Conservation (phyloP, 1,139 yeast genomes). For the Saccharomyces hybrid region DNA sequence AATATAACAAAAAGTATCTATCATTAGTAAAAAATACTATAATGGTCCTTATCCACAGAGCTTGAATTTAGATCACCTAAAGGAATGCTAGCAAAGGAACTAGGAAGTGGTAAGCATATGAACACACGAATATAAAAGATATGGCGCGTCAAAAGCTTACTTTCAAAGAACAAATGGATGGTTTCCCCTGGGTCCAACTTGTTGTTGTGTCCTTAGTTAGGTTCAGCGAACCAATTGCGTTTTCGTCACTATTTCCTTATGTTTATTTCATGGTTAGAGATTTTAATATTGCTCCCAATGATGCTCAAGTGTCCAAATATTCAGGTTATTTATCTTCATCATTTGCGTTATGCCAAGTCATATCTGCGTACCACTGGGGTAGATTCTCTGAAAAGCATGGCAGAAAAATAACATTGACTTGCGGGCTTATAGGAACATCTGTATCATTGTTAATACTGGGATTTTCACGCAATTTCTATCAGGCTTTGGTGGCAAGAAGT, state of each 20-base stretch:
- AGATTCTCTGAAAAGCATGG: conserved; percentile 47
- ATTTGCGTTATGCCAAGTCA: conserved; percentile 47
- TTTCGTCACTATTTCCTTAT: conserved; percentile 58
- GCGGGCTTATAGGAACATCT: conserved; percentile 47
- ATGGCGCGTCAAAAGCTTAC: conserved; percentile 15
- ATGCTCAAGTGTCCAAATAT: conserved; percentile 47
- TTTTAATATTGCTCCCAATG: conserved; percentile 45
- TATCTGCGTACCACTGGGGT: conserved; percentile 57
- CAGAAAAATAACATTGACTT: conserved; percentile 46
- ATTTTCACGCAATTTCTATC: conserved; percentile 41
- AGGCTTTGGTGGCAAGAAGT: conserved; percentile 46
- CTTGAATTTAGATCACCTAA: not conserved
- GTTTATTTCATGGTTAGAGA: conserved; percentile 57
- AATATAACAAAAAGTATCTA: not conserved
- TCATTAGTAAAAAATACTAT: not conserved
- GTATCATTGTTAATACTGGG: conserved; percentile 46
- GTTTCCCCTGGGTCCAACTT: conserved; percentile 48
- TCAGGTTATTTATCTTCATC: conserved; percentile 53
- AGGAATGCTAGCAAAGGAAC: not conserved
- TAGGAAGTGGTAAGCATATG: not conserved
- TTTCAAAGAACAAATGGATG: conserved; percentile 33
- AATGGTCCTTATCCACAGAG: not conserved
- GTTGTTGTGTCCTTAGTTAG: conserved; percentile 41
- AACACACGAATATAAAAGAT: not conserved
- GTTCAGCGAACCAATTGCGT: conserved; percentile 55